Evolutionary conservation across 2,329 filamentous ascomycete species (phyloP).

Genomic region (Epicoccum sorghinum): DNA sequence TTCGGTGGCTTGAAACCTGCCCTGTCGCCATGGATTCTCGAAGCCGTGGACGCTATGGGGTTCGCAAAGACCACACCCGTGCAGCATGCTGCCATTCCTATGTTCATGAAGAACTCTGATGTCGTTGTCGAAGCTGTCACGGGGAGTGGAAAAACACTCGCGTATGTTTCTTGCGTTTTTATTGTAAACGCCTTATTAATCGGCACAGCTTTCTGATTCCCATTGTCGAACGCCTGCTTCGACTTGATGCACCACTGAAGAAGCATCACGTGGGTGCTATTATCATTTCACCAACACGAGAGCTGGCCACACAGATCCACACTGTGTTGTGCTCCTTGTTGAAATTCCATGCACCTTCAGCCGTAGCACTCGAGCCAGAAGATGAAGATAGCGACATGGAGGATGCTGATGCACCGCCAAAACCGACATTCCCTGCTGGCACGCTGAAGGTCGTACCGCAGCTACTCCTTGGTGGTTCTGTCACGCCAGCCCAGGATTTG

Average conservation of each 20-base stretch:
- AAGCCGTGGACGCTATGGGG: slow-evolving; percentile 82
- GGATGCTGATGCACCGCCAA: slow-evolving; percentile 47
- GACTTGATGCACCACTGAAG: slow-evolving; percentile 80
- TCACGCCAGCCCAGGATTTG: slow-evolving; percentile 82
- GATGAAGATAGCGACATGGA: slow-evolving; percentile 52
- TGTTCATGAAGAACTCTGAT: slow-evolving; percentile 89
- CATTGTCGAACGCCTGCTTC: slow-evolving; percentile 79
- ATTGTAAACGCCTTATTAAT: background rate
- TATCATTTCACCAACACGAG: slow-evolving; percentile 89
- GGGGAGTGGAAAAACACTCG: slow-evolving; percentile 44
- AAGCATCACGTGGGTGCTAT: slow-evolving; percentile 90
- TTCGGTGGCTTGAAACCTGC: slow-evolving; percentile 75
- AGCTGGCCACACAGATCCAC: slow-evolving; percentile 90
- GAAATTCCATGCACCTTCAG: slow-evolving; percentile 81
- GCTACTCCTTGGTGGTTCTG: slow-evolving; percentile 77
- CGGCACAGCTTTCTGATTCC: slow-evolving; percentile 72
- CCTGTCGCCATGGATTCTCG: slow-evolving; percentile 82
- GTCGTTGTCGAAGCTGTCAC: slow-evolving; percentile 79
- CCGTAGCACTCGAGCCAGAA: slow-evolving; percentile 65
- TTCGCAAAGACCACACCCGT: slow-evolving; percentile 90
- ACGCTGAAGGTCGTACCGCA: slow-evolving; percentile 75
- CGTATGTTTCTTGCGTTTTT: slow-evolving; percentile 22
- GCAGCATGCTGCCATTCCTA: slow-evolving; percentile 88
- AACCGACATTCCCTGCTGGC: slow-evolving; percentile 53
- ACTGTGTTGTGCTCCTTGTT: slow-evolving; percentile 78